Conservation (phyloP, 352 stramenopile genomes). For the Phytophthora kernoviae region DNA sequence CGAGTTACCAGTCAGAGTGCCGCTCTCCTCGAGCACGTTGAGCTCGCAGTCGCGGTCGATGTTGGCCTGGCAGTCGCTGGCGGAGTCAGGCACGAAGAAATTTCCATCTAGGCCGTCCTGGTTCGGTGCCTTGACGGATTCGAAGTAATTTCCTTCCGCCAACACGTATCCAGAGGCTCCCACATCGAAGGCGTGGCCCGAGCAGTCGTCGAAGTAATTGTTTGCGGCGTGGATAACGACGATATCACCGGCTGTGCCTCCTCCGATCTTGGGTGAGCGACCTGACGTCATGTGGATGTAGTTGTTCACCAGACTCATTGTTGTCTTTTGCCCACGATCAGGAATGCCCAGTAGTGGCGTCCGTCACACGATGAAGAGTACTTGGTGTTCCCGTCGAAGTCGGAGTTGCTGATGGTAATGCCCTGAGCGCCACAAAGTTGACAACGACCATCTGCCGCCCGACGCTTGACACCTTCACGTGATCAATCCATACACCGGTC, state of each 20-base stretch:
- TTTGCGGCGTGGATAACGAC: constrained; percentile 36
- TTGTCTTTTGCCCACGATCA: constrained; percentile 27
- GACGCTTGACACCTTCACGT: constrained; percentile 42
- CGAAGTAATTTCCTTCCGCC: constrained; percentile 49
- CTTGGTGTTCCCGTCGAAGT: constrained; percentile 45
- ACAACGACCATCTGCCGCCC: constrained; percentile 45
- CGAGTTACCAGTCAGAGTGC: constrained; percentile 8
- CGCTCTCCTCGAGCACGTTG: constrained; percentile 18
- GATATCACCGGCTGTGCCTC: constrained; percentile 4
- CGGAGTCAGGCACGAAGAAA: constrained; percentile 20
- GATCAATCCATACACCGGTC: constrained; percentile 50
- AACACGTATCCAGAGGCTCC: constrained; percentile 27
- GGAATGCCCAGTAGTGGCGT: constrained; percentile 47
- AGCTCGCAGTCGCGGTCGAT: constrained; percentile 21
- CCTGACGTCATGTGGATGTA: constrained; percentile 42
- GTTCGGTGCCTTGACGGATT: constrained; percentile 21
- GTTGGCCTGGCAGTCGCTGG: constrained; percentile 8
- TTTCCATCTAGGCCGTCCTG: constrained; percentile 5
- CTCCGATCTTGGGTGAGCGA: constrained; percentile 34
- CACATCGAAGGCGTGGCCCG: constrained; percentile 41
- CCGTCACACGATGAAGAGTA: constrained; percentile 54
- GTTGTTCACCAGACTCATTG: constrained; percentile 36
- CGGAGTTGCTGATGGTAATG: constrained; percentile 52
- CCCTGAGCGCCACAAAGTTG: constrained; percentile 30
- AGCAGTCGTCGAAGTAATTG: constrained; percentile 49